Percentiles rank a stretch among this genome's conserved stretches.
Evolutionary conservation across 1,284 basidiomycete genomes (phyloP).

Genomic region (Tylopilus sp.): DNA sequence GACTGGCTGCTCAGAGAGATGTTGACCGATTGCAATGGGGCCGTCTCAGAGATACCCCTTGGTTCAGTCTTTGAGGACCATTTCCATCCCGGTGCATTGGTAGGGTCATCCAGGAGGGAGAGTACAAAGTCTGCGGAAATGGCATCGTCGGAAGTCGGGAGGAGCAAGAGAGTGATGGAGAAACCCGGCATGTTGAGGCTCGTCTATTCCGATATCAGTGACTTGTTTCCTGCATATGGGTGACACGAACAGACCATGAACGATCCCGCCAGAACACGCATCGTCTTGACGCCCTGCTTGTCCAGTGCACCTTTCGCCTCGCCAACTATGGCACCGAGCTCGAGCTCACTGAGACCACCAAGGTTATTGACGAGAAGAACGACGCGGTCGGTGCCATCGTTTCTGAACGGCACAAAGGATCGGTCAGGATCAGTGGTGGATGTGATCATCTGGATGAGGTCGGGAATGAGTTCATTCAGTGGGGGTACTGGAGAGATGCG

Average conservation of each 20-base stretch:
- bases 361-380: conserved; percentile 78
- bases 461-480: conserved; percentile 66
- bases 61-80: conserved; percentile 56
- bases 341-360: conserved; percentile 85
- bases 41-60: conserved; percentile 22
- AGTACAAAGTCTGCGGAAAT: conserved; percentile 57
- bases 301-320: conserved; percentile 60
- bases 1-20: conserved; percentile 14
- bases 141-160: conserved; percentile 52
- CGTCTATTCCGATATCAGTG: conserved; percentile 48
- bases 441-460: conserved; percentile 72
- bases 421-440: conserved; percentile 78
- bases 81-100: conserved; percentile 81
- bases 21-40: conserved; percentile 16
- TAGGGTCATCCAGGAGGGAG: conserved; percentile 73
- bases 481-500: conserved; percentile 72
- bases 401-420: conserved; percentile 79
- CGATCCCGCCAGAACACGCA: conserved; percentile 72
- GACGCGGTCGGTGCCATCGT: conserved; percentile 62
- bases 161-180: conserved; percentile 82
- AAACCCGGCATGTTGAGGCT: conserved; percentile 96
- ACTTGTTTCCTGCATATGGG: not conserved
- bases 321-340: conserved; percentile 69
- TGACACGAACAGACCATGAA: conserved; percentile 67
- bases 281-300: conserved; percentile 54